Percentiles rank a stretch among this genome's conserved stretches.
These are phyloP conservation scores for Globisporangium alternatum DNA, from an alignment of 352 stramenopile genomes.

Conservation along the genomic window DNA sequence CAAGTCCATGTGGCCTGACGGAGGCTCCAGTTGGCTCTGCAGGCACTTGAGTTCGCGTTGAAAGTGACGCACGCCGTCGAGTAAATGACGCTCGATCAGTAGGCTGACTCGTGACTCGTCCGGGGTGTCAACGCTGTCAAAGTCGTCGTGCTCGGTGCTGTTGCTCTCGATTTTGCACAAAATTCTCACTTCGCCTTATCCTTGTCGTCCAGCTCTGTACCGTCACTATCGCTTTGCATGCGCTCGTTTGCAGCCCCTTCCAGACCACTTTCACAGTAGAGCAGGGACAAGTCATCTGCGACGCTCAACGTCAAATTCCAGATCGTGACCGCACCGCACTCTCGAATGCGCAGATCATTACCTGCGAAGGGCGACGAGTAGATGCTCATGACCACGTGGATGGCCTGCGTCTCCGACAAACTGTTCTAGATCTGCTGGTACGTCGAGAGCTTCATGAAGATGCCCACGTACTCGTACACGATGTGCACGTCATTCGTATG, in stretches of 20 bases:
- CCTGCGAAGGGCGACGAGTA: constrained; percentile 28
- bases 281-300: constrained; percentile 49
- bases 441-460: constrained; percentile 62
- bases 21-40: background rate
- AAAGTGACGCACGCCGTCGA: constrained; percentile 58
- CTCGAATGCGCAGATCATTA: constrained; percentile 34
- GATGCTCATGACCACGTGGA: constrained; percentile 59
- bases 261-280: constrained; percentile 35
- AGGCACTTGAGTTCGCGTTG: constrained; percentile 49
- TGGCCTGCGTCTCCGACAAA: constrained; percentile 56
- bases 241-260: constrained; percentile 15
- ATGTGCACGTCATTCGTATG: constrained; percentile 35
- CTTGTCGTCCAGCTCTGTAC: background rate
- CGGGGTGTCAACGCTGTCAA: background rate
- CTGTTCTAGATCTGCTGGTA: constrained; percentile 62
- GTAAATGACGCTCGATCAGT: constrained; percentile 48
- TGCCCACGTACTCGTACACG: constrained; percentile 36
- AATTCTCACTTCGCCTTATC: background rate
- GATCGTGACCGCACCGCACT: constrained; percentile 55
- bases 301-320: constrained; percentile 70
- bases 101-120: constrained; percentile 25
- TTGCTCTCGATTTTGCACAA: background rate
- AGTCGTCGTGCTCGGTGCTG: background rate
- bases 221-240: constrained; percentile 16
- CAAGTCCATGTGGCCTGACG: background rate